Evolutionary conservation across 306 rosid genomes (phyloP).

Genomic region (Arachis hypogaea): DNA sequence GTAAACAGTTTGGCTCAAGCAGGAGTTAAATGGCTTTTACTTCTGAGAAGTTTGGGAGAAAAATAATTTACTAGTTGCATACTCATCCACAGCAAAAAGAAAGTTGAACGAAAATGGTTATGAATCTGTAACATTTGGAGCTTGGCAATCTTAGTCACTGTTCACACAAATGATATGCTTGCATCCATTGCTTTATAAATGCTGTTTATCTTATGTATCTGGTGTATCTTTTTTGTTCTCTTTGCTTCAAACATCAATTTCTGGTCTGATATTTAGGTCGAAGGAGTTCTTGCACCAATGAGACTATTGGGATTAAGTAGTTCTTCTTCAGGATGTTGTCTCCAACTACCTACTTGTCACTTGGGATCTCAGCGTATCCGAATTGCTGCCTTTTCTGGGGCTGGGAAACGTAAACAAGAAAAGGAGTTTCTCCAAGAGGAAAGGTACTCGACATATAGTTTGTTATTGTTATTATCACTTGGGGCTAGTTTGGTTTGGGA

Average conservation of each 20-base stretch:
- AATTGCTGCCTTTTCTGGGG: constrained; percentile 37
- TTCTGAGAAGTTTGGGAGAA: too few relatives aligned
- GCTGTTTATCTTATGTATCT: not conserved
- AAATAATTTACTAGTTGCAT: not conserved
- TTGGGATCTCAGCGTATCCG: constrained; percentile 35
- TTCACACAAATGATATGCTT: not conserved
- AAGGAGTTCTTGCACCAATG: constrained; percentile 47
- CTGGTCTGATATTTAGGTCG: constrained; percentile 19
- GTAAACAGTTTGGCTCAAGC: too few relatives aligned
- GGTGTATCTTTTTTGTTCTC: constrained; percentile 6
- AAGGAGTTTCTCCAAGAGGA: constrained; percentile 40
- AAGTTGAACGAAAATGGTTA: not conserved
- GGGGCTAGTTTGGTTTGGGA: too few relatives aligned
- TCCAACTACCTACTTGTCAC: constrained; percentile 47
- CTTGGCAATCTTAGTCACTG: not conserved
- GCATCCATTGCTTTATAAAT: constrained; percentile 1
- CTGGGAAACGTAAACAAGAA: constrained; percentile 42
- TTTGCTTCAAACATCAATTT: constrained; percentile 35
- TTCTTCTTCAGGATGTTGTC: constrained; percentile 58
- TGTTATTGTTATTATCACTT: not conserved
- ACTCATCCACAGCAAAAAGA: not conserved
- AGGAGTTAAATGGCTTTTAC: too few relatives aligned
- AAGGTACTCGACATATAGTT: constrained; percentile 51
- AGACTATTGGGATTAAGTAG: constrained; percentile 61
- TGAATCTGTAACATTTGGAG: not conserved